phyloP scores from a whole-genome alignment of 345 rosid species.

The Eucalyptus sideroxylon region DNA sequence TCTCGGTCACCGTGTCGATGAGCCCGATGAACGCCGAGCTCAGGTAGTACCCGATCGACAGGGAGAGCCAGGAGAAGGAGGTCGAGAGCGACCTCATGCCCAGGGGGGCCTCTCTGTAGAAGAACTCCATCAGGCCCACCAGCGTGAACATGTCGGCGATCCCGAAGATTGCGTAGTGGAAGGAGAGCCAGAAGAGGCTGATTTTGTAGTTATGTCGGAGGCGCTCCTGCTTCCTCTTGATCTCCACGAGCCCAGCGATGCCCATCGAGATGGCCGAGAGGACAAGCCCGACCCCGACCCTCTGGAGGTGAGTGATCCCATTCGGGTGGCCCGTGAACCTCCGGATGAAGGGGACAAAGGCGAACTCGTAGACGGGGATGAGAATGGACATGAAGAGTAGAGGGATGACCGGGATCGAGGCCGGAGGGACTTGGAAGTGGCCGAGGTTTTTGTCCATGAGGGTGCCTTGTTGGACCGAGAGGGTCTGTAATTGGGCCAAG shows the following conservation, averaged over 20 bases:
- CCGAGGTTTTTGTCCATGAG: slow-evolving; percentile 6
- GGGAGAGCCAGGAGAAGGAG: slow-evolving; percentile 14
- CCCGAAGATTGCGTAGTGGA: slow-evolving; percentile 19
- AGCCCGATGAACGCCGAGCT: slow-evolving; percentile 7
- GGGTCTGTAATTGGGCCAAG: slow-evolving; percentile 21
- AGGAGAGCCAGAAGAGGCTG: slow-evolving; percentile 19
- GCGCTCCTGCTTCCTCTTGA: slow-evolving; percentile 6
- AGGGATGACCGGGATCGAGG: slow-evolving; percentile 21
- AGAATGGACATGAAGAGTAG: slow-evolving; percentile 18
- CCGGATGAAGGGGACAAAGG: slow-evolving; percentile 12
- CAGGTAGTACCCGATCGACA: slow-evolving; percentile 17
- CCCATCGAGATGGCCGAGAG: slow-evolving; percentile 19
- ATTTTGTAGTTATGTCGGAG: neutral
- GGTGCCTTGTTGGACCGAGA: slow-evolving; percentile 20
- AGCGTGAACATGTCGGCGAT: slow-evolving; percentile 25
- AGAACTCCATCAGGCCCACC: slow-evolving; percentile 23
- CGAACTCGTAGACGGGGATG: slow-evolving; percentile 13
- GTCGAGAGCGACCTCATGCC: slow-evolving; percentile 23
- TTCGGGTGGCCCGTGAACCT: slow-evolving; percentile 11
- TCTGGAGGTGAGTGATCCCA: slow-evolving; percentile 15
- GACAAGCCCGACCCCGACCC: slow-evolving; percentile 21
- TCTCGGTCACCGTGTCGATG: neutral
- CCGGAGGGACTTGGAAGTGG: slow-evolving; percentile 4
- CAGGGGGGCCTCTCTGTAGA: slow-evolving; percentile 12
- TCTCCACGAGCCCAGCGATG: slow-evolving; percentile 13